Percentiles rank a stretch among this genome's conserved stretches.
Conservation (phyloP, 805 yeast species). For the Candida ascalaphidarum region DNA sequence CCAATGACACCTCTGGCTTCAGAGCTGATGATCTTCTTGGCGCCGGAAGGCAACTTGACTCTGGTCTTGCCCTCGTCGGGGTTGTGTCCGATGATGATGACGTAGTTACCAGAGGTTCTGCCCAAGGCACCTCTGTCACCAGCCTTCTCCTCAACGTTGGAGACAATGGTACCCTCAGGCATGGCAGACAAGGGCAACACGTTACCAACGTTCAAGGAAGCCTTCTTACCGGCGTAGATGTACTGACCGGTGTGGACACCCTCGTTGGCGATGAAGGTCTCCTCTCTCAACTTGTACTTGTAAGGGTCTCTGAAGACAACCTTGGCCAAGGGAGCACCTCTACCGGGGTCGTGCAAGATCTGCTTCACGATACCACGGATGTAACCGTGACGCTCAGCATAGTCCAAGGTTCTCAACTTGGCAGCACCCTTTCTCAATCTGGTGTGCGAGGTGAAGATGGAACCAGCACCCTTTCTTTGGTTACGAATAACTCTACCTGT, state of each 20-base stretch:
- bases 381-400: constrained; percentile 99
- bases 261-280: constrained; percentile 98
- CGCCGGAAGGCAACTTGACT: constrained; percentile 98
- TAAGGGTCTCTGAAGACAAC: constrained; percentile 99
- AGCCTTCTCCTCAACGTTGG: constrained; percentile 97
- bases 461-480: constrained; percentile 99
- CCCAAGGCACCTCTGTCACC: constrained; percentile 99
- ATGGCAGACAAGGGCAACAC: constrained; percentile 93
- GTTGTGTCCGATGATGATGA: constrained; percentile 98
- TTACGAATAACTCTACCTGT: constrained; percentile 99
- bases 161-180: constrained; percentile 98
- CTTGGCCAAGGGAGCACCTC: constrained; percentile 99
- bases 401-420: constrained; percentile 97
- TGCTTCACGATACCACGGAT: constrained; percentile 98
- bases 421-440: constrained; percentile 99
- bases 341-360: constrained; percentile 98
- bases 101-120: constrained; percentile 99
- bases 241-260: constrained; percentile 99
- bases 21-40: constrained; percentile 92
- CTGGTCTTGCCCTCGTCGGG: constrained; percentile 98
- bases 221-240: constrained; percentile 98
- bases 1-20: constrained; percentile 99
- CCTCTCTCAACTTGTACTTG: constrained; percentile 96
- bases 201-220: constrained; percentile 95
- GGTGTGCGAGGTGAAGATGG: constrained; percentile 99